These are phyloP conservation scores for Monilinia laxa DNA, from an alignment of 2,329 filamentous ascomycete species.

Conservation along the genomic window DNA sequence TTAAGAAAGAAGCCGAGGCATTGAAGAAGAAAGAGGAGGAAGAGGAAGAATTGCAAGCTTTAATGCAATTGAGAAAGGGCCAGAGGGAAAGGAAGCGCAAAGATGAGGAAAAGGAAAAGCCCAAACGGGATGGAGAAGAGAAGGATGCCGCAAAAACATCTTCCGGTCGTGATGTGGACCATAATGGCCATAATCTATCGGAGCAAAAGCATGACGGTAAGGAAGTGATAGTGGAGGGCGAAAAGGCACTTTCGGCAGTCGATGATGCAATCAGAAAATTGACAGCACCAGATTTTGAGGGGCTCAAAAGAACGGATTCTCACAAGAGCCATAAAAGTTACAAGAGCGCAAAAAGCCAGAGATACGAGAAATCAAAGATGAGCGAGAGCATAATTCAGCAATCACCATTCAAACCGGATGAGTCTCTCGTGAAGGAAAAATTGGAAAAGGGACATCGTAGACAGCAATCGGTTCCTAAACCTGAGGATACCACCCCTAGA, in stretches of 20 bases:
- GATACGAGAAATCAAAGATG: conserved; percentile 16
- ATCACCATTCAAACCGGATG: conserved; percentile 7
- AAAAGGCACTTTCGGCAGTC: conserved; percentile 20
- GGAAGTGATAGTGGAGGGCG: conserved; percentile 4
- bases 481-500: neutral
- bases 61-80: conserved; percentile 18
- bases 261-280: conserved; percentile 21
- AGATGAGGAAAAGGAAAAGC: conserved; percentile 22
- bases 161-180: conserved; percentile 10
- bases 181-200: neutral
- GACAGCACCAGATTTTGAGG: conserved; percentile 16
- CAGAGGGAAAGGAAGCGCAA: conserved; percentile 23
- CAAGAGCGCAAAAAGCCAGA: conserved; percentile 1
- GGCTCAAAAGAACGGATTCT: conserved; percentile 17
- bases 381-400: conserved; percentile 15
- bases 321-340: conserved; percentile 17
- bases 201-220: conserved; percentile 7
- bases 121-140: conserved; percentile 17
- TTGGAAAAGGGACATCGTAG: conserved; percentile 12
- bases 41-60: conserved; percentile 21
- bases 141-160: conserved; percentile 18
- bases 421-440: conserved; percentile 10
- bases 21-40: conserved; percentile 23
- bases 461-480: neutral
- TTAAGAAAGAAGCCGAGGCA: conserved; percentile 23